Percentiles rank a stretch among this genome's conserved stretches.
phyloP scores from a whole-genome alignment of 2,329 filamentous ascomycete genomes.

The Trichoderma atroviride region DNA sequence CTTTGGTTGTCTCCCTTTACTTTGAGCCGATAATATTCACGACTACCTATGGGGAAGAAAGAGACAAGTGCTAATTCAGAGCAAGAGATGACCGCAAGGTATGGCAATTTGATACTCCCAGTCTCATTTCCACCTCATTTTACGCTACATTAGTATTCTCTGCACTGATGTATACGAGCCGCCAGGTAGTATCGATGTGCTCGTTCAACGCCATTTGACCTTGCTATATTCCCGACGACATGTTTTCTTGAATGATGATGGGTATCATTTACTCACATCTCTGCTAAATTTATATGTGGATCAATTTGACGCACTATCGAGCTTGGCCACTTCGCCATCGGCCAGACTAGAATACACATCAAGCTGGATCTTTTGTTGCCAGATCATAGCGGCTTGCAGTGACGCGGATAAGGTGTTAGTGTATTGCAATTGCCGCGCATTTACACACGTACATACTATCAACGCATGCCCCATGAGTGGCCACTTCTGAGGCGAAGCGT shows the following conservation, averaged over 20 bases:
- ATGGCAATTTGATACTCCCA: background rate
- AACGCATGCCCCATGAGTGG: background rate
- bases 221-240: background rate
- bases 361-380: background rate
- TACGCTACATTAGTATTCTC: background rate
- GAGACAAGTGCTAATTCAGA: background rate
- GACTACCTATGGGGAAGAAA: background rate
- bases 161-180: background rate
- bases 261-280: no score
- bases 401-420: background rate
- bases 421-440: background rate
- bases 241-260: background rate
- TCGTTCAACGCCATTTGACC: background rate
- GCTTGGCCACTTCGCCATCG: background rate
- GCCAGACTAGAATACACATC: background rate
- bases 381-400: background rate
- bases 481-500: background rate
- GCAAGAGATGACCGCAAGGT: background rate
- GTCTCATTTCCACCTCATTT: background rate
- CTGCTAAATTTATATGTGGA: background rate
- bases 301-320: background rate
- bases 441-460: background rate
- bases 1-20: background rate
- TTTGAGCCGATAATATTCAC: background rate
- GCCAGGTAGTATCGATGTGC: background rate